A percentile compares a stretch with the other conserved stretches of the same genome.
These are phyloP conservation scores for Ochetophila trinervis DNA, from an alignment of 306 rosid species.

Conservation along the genomic window DNA sequence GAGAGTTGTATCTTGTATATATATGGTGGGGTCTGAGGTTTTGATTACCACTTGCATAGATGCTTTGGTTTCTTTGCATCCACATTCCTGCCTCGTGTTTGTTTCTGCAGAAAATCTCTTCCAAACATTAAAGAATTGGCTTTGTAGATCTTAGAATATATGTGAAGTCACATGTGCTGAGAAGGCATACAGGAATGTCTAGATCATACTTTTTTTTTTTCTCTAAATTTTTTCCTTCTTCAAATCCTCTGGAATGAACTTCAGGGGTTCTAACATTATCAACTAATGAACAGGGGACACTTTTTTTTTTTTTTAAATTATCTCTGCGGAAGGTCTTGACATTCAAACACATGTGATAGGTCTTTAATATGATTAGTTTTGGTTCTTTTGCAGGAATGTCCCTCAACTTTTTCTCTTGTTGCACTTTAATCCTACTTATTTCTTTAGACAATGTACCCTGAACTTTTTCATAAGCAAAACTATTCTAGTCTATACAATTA, in stretches of 20 bases:
- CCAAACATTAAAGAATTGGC: slow-evolving; percentile 1
- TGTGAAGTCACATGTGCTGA: slow-evolving; percentile 17
- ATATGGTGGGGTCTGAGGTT: slow-evolving; percentile 42
- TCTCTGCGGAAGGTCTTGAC: too few relatives aligned
- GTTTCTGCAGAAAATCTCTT: slow-evolving; percentile 29
- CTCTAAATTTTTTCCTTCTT: too few relatives aligned
- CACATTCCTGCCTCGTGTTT: slow-evolving; percentile 36
- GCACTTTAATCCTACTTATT: too few relatives aligned
- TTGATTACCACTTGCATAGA: slow-evolving; percentile 33
- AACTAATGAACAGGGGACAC: neutral
- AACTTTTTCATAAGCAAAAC: too few relatives aligned
- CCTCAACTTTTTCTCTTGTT: too few relatives aligned
- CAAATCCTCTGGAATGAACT: slow-evolving; percentile 12
- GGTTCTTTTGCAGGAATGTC: too few relatives aligned
- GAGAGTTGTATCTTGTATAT: neutral
- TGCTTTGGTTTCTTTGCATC: slow-evolving; percentile 20
- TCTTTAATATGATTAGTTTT: too few relatives aligned
- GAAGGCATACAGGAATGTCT: slow-evolving; percentile 19
- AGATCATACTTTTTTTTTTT: neutral
- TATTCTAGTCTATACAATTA: too few relatives aligned
- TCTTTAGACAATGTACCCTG: too few relatives aligned
- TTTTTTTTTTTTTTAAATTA: too few relatives aligned
- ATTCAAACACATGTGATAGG: too few relatives aligned
- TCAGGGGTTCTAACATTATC: neutral
- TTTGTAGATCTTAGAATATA: slow-evolving; percentile 7